These are phyloP conservation scores for Aspergillus mulundensis DNA, from an alignment of 495 filamentous ascomycete genomes.

Conservation along the genomic window DNA sequence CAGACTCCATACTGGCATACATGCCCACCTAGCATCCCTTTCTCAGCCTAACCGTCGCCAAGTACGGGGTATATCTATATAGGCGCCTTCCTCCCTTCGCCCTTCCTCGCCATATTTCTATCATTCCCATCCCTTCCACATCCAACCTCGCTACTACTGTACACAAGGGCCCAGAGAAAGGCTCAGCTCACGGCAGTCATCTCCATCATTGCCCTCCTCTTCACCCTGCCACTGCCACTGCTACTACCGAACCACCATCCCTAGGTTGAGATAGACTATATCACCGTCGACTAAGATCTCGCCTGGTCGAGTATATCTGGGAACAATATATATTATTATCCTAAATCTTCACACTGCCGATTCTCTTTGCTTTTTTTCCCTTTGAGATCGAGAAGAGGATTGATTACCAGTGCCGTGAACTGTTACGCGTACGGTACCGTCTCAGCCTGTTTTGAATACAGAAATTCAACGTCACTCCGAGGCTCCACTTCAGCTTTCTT, in stretches of 20 bases:
- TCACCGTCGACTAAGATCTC: conserved; percentile 16
- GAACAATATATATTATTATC: not conserved
- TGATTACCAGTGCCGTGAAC: not conserved
- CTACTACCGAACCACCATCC: conserved; percentile 15
- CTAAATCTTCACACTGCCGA: conserved; percentile 2
- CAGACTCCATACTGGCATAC: conserved; percentile 14
- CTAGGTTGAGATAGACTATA: conserved; percentile 14
- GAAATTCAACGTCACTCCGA: conserved; percentile 10
- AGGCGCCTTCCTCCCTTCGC: conserved; percentile 3
- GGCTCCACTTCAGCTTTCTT: conserved; percentile 26
- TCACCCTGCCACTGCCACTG: conserved; percentile 12
- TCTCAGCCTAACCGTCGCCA: conserved; percentile 1
- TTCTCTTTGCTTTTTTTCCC: not conserved
- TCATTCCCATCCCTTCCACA: not conserved
- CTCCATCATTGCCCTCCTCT: not conserved
- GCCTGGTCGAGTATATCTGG: conserved; percentile 4
- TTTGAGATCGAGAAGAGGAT: not conserved
- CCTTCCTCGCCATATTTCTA: not conserved
- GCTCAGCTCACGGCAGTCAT: not conserved
- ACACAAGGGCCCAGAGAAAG: not conserved
- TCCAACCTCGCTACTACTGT: not conserved
- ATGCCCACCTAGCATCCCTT: conserved; percentile 19
- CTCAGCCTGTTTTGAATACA: not conserved
- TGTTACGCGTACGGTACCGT: conserved; percentile 12
- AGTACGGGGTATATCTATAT: conserved; percentile 23